A percentile compares a stretch with the other conserved stretches of the same genome.
Conservation (phyloP, 169 alveolate genomes). For the Cryptosporidium muris region DNA sequence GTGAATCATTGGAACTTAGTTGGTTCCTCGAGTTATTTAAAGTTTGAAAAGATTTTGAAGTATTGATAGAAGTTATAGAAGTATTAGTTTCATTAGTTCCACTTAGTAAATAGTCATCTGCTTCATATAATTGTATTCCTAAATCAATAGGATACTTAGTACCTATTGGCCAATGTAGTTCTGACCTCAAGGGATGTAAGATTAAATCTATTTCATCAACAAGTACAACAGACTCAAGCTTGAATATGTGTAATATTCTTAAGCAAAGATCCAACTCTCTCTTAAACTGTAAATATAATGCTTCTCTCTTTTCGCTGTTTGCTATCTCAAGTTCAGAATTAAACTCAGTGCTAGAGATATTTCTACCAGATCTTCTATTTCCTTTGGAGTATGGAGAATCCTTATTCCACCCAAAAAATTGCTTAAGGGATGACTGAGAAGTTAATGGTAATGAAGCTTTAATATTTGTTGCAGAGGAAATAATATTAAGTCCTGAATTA, state of each 20-base stretch:
- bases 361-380: background rate
- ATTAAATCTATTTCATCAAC: slow-evolving; percentile 90
- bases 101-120: background rate
- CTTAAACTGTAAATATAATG: slow-evolving; percentile 57
- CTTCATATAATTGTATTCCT: background rate
- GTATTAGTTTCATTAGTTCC: background rate
- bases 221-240: slow-evolving; percentile 80
- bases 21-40: background rate
- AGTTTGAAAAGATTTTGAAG: background rate
- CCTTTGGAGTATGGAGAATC: background rate
- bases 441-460: background rate
- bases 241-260: slow-evolving; percentile 78
- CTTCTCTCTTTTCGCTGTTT: slow-evolving; percentile 39
- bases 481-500: slow-evolving; percentile 40
- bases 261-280: slow-evolving; percentile 78
- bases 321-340: background rate
- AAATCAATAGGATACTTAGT: slow-evolving; percentile 76
- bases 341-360: background rate
- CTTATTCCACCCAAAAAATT: background rate
- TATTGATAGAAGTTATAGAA: background rate
- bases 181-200: slow-evolving; percentile 91
- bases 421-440: slow-evolving; percentile 6
- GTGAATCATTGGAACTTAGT: background rate
- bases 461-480: slow-evolving; percentile 15
- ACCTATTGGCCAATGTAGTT: slow-evolving; percentile 93